A percentile compares a stretch with the other conserved stretches of the same genome.
Conservation (phyloP, 2,329 filamentous ascomycete genomes). For the Uncinocarpus reesii region DNA sequence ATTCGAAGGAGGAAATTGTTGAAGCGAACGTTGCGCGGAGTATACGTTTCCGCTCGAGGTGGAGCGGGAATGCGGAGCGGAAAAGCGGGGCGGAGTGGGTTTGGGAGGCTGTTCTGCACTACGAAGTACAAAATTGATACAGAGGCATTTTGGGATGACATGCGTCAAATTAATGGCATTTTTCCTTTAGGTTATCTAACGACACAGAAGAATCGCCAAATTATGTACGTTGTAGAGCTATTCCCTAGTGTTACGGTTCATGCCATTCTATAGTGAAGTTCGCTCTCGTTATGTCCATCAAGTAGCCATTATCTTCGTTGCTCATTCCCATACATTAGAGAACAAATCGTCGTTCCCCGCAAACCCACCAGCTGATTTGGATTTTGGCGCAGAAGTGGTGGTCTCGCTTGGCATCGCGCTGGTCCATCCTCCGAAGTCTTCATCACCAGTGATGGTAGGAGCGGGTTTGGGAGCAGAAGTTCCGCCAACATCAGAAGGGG, state of each 20-base stretch:
- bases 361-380: constrained; percentile 51
- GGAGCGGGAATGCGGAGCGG: no score
- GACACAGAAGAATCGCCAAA: neutral
- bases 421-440: constrained; percentile 94
- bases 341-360: constrained; percentile 71
- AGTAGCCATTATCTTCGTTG: neutral
- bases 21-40: no score
- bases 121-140: no score
- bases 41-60: no score
- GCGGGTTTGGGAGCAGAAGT: constrained; percentile 28
- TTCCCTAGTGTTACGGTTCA: neutral
- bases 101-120: no score
- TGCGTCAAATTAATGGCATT: no score
- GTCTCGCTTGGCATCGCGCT: constrained; percentile 50
- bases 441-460: constrained; percentile 71
- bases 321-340: constrained; percentile 76
- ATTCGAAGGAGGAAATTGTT: no score
- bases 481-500: constrained; percentile 26
- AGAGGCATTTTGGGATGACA: no score
- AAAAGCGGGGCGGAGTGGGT: no score
- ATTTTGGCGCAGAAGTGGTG: constrained; percentile 40
- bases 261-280: neutral
- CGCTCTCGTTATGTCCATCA: neutral
- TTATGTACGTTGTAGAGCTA: neutral
- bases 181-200: neutral